Base-by-base conservation (phyloP, 768 basidiomycete genomes). In the Boletus huronensis region DNA sequence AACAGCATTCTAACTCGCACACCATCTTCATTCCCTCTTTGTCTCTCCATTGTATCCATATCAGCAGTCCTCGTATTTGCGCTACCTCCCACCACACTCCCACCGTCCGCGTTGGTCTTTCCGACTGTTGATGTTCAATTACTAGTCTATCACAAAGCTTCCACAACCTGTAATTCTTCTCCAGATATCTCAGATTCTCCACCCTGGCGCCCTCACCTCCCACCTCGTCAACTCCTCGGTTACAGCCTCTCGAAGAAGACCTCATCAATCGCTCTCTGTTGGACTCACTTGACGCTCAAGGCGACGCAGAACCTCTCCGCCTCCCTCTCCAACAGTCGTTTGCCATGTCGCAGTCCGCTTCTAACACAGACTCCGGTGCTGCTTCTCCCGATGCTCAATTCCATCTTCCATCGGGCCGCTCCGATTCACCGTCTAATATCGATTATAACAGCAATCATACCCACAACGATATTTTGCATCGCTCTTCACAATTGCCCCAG, bases 181-280 rank as follows among this genome's bases (percentile, higher is more conserved):
- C 47, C 62, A 29, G 55, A 56, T 44, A 34, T 52, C 50, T 57
- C 59, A 59, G 13, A n/a, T 57, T 55, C 54, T 73, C 70, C 80
- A 79, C 65, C 63, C 80, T 82, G 81, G 81, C 81, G 72, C 70
- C 77, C 68, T 73, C 77, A 75, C 59, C 68, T 64, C 58, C 70
- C 72, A 61, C 35, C 44, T 58, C 55, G 61, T 63, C 68, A 21
- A 58, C 64, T 72, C 59, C 68, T 64, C 61, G 58, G 60, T 59
- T 49, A 41, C 75, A 73, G 64, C 75, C 74, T 62, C 62, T 69
- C 32, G 68, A 73, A 64, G 90, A 92, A 81, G 89, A 88, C 73
- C 84, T 85, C 65, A 90, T 92, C 69, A 92, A 91, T 77, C 85
- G 85, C 70, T 90, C 89, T 51, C 80, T 92, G 54, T 75, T 92